Conservation (phyloP, 352 stramenopile species). For the Phytopythium oedochilum region DNA sequence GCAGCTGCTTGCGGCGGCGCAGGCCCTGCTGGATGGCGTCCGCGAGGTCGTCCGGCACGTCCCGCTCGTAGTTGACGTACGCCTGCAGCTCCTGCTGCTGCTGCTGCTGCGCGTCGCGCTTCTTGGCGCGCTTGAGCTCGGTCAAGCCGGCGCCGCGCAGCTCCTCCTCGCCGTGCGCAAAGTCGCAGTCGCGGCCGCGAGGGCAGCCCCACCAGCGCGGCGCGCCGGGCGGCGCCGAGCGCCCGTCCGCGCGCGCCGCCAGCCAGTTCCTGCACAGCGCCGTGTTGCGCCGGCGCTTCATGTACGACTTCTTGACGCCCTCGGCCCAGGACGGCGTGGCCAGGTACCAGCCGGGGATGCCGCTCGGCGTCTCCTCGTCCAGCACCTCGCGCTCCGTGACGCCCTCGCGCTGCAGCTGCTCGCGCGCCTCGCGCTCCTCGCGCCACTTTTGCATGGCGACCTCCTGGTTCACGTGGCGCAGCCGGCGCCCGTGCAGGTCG, state of each 20-base stretch:
- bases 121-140: slow-evolving; percentile 69
- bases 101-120: slow-evolving; percentile 35
- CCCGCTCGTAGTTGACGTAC: slow-evolving; percentile 75
- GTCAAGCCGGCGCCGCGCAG: slow-evolving; percentile 58
- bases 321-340: slow-evolving; percentile 81
- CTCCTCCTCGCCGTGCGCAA: slow-evolving; percentile 81
- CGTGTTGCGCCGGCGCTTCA: slow-evolving; percentile 83
- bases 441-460: slow-evolving; percentile 81
- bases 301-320: slow-evolving; percentile 78
- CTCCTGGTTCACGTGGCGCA: slow-evolving; percentile 87
- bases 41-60: slow-evolving; percentile 56
- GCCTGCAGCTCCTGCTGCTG: slow-evolving; percentile 63
- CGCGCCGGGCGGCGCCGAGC: slow-evolving; percentile 31
- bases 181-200: slow-evolving; percentile 74
- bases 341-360: slow-evolving; percentile 82
- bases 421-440: slow-evolving; percentile 45
- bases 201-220: slow-evolving; percentile 82
- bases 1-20: slow-evolving; percentile 29
- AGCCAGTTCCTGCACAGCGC: slow-evolving; percentile 69
- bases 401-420: slow-evolving; percentile 37
- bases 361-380: slow-evolving; percentile 78
- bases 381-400: slow-evolving; percentile 61
- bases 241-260: slow-evolving; percentile 46
- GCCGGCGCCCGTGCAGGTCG: slow-evolving; percentile 68
- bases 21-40: slow-evolving; percentile 67